Evolutionary conservation across 176 grass and related monocot species (phyloP).

Genomic region (Cymbopogon citratus): DNA sequence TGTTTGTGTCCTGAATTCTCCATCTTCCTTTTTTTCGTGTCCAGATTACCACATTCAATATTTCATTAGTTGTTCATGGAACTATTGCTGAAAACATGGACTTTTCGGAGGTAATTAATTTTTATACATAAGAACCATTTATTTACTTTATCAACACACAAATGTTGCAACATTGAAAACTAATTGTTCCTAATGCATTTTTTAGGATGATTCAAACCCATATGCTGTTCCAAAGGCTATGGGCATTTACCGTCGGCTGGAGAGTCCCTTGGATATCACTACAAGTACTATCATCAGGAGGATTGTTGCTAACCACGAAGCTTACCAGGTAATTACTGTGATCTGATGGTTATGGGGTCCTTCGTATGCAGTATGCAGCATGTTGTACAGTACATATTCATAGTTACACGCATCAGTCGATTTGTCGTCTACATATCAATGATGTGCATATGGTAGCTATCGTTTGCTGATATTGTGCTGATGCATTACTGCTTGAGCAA

Average conservation of each 20-base stretch:
- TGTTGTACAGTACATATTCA: neutral
- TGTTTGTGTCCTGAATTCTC: neutral
- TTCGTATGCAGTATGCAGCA: neutral
- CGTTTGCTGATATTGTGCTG: slow-evolving; percentile 5
- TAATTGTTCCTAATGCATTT: slow-evolving; percentile 5
- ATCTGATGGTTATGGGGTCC: neutral
- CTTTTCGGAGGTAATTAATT: slow-evolving; percentile 45
- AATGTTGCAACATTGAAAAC: neutral
- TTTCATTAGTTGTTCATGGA: slow-evolving; percentile 74
- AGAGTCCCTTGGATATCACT: slow-evolving; percentile 81
- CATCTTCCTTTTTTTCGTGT: slow-evolving; percentile 15
- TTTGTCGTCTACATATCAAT: slow-evolving; percentile 22
- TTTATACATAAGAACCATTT: neutral
- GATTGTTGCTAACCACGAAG: slow-evolving; percentile 97
- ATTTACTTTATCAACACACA: neutral
- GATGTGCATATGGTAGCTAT: neutral
- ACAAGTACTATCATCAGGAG: slow-evolving; percentile 97
- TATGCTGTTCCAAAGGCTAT: slow-evolving; percentile 79
- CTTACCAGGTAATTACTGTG: slow-evolving; percentile 64
- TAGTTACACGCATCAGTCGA: neutral
- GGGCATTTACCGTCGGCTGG: slow-evolving; percentile 67
- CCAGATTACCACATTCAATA: slow-evolving; percentile 83
- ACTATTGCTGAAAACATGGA: slow-evolving; percentile 86
- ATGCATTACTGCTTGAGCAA: slow-evolving; percentile 12
- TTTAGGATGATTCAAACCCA: slow-evolving; percentile 75